Percentiles rank a stretch among this genome's conserved stretches.
Conservation (phyloP, 345 rosid genomes). For the Eucalyptus shirleyi region DNA sequence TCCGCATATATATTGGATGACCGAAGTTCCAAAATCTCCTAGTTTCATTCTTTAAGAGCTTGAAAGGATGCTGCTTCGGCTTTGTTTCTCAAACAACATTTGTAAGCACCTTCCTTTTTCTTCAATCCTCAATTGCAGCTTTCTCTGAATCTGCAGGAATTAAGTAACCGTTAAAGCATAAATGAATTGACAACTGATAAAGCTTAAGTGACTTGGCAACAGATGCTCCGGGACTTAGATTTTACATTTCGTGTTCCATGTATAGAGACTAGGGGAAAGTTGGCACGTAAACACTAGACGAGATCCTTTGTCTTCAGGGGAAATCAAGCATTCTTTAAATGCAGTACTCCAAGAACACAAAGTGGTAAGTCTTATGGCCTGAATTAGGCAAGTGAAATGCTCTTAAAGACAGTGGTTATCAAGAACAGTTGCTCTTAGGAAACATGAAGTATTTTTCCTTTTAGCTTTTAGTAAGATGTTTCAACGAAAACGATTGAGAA, state of each 20-base stretch:
- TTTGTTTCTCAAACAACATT: slow-evolving; percentile 62
- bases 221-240: background rate
- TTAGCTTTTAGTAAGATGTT: background rate
- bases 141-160: slow-evolving; percentile 52
- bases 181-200: background rate
- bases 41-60: background rate
- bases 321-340: background rate
- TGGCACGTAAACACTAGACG: background rate
- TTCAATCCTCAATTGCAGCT: slow-evolving; percentile 31
- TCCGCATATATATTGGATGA: background rate
- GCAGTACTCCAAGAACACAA: background rate
- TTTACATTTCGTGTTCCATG: background rate
- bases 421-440: background rate
- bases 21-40: background rate
- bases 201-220: background rate
- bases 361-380: background rate
- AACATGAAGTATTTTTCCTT: background rate
- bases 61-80: background rate
- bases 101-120: slow-evolving; percentile 32
- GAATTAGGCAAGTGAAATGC: background rate
- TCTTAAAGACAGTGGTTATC: background rate
- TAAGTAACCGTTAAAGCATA: background rate
- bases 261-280: background rate
- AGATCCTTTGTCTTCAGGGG: background rate
- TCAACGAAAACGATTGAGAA: background rate